Percentiles rank a stretch among this genome's conserved stretches.
phyloP scores from a whole-genome alignment of 345 rosid genomes.

The Geranium brycei region DNA sequence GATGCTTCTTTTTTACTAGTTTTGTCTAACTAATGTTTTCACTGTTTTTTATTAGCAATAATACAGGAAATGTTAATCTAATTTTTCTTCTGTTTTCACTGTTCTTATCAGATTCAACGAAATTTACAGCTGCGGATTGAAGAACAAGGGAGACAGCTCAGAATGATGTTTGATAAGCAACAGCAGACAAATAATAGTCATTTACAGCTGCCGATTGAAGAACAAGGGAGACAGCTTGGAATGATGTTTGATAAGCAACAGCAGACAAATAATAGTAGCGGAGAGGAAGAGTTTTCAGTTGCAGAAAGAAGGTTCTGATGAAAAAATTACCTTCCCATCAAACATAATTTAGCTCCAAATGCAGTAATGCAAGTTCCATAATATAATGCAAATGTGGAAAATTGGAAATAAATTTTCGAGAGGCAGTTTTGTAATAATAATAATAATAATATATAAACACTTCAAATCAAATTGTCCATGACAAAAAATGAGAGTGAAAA shows the following conservation, averaged over 20 bases:
- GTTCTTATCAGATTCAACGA: conserved; percentile 47
- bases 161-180: conserved; percentile 74
- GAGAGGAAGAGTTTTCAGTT: conserved; percentile 27
- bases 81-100: too few species aligned
- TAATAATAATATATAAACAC: too few species aligned
- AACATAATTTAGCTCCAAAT: conserved; percentile 6
- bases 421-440: too few species aligned
- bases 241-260: conserved; percentile 77
- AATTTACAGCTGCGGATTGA: conserved; percentile 66
- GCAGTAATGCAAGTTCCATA: neutral
- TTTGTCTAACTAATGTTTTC: neutral
- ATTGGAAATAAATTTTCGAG: too few species aligned
- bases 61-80: too few species aligned
- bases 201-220: conserved; percentile 71
- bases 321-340: conserved; percentile 31
- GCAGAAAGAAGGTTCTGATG: conserved; percentile 28
- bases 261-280: conserved; percentile 21
- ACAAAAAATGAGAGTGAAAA: too few species aligned
- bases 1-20: neutral
- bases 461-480: too few species aligned
- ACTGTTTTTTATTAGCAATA: neutral
- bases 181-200: conserved; percentile 29
- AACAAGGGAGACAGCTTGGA: conserved; percentile 68
- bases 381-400: too few species aligned
- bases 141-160: conserved; percentile 74